Evolutionary conservation across 1,284 basidiomycete species (phyloP).

Genomic region (Meira miltonrushii): DNA sequence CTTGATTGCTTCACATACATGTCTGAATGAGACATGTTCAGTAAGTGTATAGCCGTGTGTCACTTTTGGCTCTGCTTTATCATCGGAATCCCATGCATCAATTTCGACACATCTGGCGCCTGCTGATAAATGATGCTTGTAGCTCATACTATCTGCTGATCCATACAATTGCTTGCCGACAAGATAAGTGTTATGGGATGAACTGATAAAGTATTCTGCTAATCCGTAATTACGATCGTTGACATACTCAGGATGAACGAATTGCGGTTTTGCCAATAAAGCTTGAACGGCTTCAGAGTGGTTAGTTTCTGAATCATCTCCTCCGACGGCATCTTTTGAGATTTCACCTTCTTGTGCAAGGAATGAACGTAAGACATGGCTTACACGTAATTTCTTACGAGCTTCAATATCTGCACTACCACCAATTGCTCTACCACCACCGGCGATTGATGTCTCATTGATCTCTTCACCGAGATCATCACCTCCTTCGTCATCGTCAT

Average conservation of each 20-base stretch:
- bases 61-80: slow-evolving; percentile 59
- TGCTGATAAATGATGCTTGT: slow-evolving; percentile 60
- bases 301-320: slow-evolving; percentile 16
- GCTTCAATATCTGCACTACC: slow-evolving; percentile 30
- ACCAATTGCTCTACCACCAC: slow-evolving; percentile 38
- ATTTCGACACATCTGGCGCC: slow-evolving; percentile 65
- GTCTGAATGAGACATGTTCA: slow-evolving; percentile 20
- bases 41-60: slow-evolving; percentile 56
- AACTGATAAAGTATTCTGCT: slow-evolving; percentile 54
- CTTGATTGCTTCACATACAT: slow-evolving; percentile 17
- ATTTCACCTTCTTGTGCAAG: slow-evolving; percentile 26
- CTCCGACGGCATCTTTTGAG: slow-evolving; percentile 17
- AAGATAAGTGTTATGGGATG: slow-evolving; percentile 64
- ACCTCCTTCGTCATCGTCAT: slow-evolving; percentile 26
- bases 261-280: slow-evolving; percentile 31
- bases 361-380: slow-evolving; percentile 31
- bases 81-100: slow-evolving; percentile 61
- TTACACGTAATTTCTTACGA: slow-evolving; percentile 26
- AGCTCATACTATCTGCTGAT: slow-evolving; percentile 37
- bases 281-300: slow-evolving; percentile 17
- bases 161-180: slow-evolving; percentile 61
- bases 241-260: slow-evolving; percentile 29
- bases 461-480: slow-evolving; percentile 41
- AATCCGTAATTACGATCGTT: slow-evolving; percentile 32
- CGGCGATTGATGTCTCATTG: slow-evolving; percentile 34